Base-by-base conservation (phyloP, 495 filamentous ascomycete species). In the Aspergillus sclerotioniger region DNA sequence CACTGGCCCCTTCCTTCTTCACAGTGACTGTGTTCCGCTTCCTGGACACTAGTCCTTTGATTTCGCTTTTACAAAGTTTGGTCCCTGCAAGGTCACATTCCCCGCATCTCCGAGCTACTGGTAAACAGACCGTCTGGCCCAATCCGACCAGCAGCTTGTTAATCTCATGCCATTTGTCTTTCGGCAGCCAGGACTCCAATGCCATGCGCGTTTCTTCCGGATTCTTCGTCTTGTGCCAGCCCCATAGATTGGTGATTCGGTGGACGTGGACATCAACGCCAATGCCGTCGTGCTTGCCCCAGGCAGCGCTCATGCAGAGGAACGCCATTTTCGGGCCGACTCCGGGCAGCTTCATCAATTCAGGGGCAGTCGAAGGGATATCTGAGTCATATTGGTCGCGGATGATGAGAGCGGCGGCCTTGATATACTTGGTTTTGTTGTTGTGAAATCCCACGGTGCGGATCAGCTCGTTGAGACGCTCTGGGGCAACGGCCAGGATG, bases 271-370 rank as follows among this genome's bases (percentile, higher is more conserved):
- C 84, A 64, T 88, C 85, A 6, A 88, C 85, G 0, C 85, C 85
- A 43, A 88, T 87, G 4, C 85, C 85, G 49, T 82, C 76, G 47
- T 82, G 76, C 31, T 79, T 76, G 8, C 82, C 83, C 84, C 85
- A 87, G 1, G 85, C 85, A 1, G 84, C 78, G 33, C 79, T 87
- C 82, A 98, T 83, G 71, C 91, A 96, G 4, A 98, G 81, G 66
- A 95, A 91, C 17, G 90, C 94, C 93, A 98, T 98, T 74, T 98
- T 98, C 6, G 94, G 94, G 0, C 94, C 94, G 0, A 98, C 93
- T 2, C 94, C 94, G 0, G 94, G 94, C 0, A 98, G 82, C 7
- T 84, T 80, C 66, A 87, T 86, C 16, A 98, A 78, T 0, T 87
- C 92, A 50, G 86, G 84, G 17, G 92, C 81, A 0, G 91, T 90